Evolutionary conservation across 164 flowering plant species (phyloP).

Genomic region (Tetracentron sinense): DNA sequence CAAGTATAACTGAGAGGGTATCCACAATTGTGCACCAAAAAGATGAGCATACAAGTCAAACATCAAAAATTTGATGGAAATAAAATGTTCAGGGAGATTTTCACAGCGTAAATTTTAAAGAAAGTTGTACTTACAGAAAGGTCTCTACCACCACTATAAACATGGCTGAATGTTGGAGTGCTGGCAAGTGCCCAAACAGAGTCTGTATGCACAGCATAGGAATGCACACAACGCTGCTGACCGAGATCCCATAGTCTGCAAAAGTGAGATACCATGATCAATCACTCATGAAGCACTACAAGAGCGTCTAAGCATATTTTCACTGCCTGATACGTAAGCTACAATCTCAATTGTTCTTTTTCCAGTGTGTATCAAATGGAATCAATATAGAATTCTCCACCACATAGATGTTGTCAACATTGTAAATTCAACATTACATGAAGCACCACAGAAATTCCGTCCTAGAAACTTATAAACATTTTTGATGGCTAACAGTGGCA

Average conservation of each 20-base stretch:
- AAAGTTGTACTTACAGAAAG: constrained; percentile 60
- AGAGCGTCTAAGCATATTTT: not conserved
- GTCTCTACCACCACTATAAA: constrained; percentile 97
- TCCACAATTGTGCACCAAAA: constrained; percentile 9
- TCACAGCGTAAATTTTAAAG: not conserved
- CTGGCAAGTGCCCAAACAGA: constrained; percentile 99
- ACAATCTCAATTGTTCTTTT: not conserved
- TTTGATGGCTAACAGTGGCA: too few species aligned
- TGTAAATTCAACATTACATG: not conserved
- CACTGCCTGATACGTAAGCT: not conserved
- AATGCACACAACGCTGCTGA: constrained; percentile 96
- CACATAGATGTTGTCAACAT: not conserved
- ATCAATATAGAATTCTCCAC: not conserved
- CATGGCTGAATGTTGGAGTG: constrained; percentile 89
- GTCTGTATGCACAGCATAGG: constrained; percentile 97
- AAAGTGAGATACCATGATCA: not conserved
- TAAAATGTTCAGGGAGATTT: not conserved
- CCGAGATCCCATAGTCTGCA: constrained; percentile 96
- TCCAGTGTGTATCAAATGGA: not conserved
- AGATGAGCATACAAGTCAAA: not conserved
- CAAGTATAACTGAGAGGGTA: constrained; percentile 66
- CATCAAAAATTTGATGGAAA: not conserved
- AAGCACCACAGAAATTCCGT: not conserved
- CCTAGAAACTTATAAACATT: too few species aligned
- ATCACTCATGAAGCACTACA: not conserved